A percentile compares a stretch with the other conserved stretches of the same genome.
Conservation (phyloP, 2,329 filamentous ascomycete genomes). For the Geosmithia flava region DNA sequence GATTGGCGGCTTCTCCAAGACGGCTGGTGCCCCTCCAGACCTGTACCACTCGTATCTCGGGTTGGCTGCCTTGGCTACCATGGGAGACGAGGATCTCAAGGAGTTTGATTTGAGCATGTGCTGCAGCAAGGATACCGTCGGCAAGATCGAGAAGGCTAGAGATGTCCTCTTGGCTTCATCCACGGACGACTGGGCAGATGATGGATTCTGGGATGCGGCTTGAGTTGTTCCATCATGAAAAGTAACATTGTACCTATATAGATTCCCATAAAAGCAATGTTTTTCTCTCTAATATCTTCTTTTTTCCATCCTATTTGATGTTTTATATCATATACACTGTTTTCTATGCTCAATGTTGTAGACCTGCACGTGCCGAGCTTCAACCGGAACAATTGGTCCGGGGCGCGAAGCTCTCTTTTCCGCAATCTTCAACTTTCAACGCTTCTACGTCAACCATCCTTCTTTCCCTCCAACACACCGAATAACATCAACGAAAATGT, state of each 20-base stretch:
- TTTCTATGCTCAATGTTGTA: too few relatives aligned
- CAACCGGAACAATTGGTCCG: too few relatives aligned
- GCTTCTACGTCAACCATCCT: too few relatives aligned
- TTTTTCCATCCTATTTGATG: too few relatives aligned
- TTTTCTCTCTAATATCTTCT: too few relatives aligned
- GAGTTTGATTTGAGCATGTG: slow-evolving; percentile 65
- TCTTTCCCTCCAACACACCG: too few relatives aligned
- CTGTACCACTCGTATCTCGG: slow-evolving; percentile 86
- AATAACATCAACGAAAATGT: slow-evolving; percentile 2
- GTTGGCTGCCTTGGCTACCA: slow-evolving; percentile 63
- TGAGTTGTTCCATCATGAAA: background rate
- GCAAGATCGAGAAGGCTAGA: slow-evolving; percentile 35
- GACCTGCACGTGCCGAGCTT: too few relatives aligned
- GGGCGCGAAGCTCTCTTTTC: too few relatives aligned
- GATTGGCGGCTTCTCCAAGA: slow-evolving; percentile 74
- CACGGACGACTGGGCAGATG: slow-evolving; percentile 6
- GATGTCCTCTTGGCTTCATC: slow-evolving; percentile 15
- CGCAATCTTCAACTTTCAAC: too few relatives aligned
- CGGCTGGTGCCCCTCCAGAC: slow-evolving; percentile 55
- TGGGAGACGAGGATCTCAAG: slow-evolving; percentile 58
- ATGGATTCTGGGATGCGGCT: slow-evolving; percentile 12
- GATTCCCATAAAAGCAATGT: too few relatives aligned
- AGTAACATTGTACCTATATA: background rate
- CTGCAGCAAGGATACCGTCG: slow-evolving; percentile 49
- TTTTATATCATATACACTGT: too few relatives aligned